Base-by-base conservation (phyloP, 305 asterid species). In the Solanum hybrid region DNA sequence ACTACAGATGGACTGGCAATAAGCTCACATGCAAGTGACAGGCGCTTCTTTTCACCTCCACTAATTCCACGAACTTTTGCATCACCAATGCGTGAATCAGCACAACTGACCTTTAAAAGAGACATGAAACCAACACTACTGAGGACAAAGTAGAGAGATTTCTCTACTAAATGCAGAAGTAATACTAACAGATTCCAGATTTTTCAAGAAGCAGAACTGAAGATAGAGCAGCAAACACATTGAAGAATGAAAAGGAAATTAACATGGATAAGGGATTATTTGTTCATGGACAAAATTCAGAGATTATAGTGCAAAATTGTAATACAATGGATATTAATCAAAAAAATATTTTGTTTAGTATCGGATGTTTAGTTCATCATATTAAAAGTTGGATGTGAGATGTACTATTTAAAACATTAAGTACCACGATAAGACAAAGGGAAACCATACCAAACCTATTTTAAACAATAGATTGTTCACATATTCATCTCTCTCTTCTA, bases 1-100 rank as follows among this genome's bases (percentile, higher is more conserved):
- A 97, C 93, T 92, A 96, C 96, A 42, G 99, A 96, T 87, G 99
- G 99, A 90, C 99, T 97, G 89, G 99, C 99, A 89, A 97, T 97
- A 24, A 97, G 98, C 89, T 97, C 99, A 90, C 99, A 97, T 71
- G 99, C 99, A 92, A 97, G 91, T 32, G 99, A 92, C 91, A 97
- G 89, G 91, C 99, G 95, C 92, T 97, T 97, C 98, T 92, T 97
- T 91, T 97, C 99, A 88, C 99, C 99, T 42, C 99, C 99, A 94
- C 99, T 97, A 88, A 97, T 93, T 90, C 99, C 99, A 89, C 99
- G 99, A 86, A 95, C 95, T 95, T 96, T 97, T 78, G 97, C 97
- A 94, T 97, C 98, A 86, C 99, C 99, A 91, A 97, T 97, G 46
- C 97, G 94, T 32, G 98, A 94, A 94, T 97, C 98, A 89, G 99